These are phyloP conservation scores for Scutellaria minor DNA, from an alignment of 257 asterid species.

Conservation along the genomic window DNA sequence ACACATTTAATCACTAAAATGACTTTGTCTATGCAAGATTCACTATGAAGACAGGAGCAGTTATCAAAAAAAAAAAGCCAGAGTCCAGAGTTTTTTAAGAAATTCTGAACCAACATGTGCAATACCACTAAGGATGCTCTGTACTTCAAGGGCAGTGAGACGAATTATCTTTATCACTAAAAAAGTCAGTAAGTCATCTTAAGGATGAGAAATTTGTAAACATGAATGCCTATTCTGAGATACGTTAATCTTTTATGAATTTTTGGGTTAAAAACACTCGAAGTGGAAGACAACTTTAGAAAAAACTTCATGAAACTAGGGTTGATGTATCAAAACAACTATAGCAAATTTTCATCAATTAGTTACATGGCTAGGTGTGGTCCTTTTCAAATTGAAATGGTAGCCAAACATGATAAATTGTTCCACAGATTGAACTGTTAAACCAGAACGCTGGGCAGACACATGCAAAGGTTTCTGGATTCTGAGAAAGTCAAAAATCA, in stretches of 20 bases:
- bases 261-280: slow-evolving; percentile 13
- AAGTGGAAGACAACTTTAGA: neutral
- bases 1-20: neutral
- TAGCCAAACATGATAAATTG: slow-evolving; percentile 3
- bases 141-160: slow-evolving; percentile 14
- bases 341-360: neutral
- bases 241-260: neutral
- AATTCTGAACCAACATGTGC: slow-evolving; percentile 9
- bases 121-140: neutral
- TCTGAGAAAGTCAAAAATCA: neutral
- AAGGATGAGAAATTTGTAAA: neutral
- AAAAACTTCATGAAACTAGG: slow-evolving; percentile 8
- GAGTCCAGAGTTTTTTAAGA: slow-evolving; percentile 19
- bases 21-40: slow-evolving; percentile 14
- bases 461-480: slow-evolving; percentile 13
- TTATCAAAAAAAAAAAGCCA: neutral
- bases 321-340: neutral
- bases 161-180: neutral
- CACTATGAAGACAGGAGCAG: slow-evolving; percentile 3
- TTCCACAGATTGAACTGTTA: neutral
- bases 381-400: neutral
- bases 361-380: neutral
- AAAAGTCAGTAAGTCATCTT: slow-evolving; percentile 13
- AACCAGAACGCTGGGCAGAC: neutral
- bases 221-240: neutral